Evolutionary conservation across 768 basidiomycete genomes (phyloP).

Genomic region (Mycena maculata): DNA sequence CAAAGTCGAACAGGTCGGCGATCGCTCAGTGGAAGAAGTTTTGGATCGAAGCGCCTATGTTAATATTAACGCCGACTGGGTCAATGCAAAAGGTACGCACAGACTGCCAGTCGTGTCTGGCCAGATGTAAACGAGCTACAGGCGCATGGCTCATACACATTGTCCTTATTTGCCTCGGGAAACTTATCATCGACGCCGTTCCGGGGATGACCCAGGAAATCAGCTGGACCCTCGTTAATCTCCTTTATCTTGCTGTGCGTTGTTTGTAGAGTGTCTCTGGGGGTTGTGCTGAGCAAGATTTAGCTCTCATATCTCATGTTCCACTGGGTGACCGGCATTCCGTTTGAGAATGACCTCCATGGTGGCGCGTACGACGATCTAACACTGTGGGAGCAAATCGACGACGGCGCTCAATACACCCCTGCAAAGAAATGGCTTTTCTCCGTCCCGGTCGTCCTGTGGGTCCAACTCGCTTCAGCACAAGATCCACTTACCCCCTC

Average conservation of each 20-base stretch:
- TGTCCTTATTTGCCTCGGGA: conserved; percentile 89
- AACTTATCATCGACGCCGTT: conserved; percentile 92
- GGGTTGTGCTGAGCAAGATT: conserved; percentile 4
- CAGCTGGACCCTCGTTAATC: conserved; percentile 95
- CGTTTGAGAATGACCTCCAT: conserved; percentile 88
- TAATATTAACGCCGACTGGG: conserved; percentile 93
- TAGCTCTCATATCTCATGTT: conserved; percentile 99
- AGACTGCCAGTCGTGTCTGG: conserved; percentile 8
- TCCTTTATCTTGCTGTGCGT: conserved; percentile 90
- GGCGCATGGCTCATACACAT: conserved; percentile 99
- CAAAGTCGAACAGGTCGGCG: conserved; percentile 87
- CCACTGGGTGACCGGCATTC: conserved; percentile 97
- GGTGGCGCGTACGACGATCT: conserved; percentile 97
- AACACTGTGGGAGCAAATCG: conserved; percentile 99
- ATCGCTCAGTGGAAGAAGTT: conserved; percentile 75
- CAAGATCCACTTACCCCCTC: conserved; percentile 13
- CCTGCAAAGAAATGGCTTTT: conserved; percentile 98
- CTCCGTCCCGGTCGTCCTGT: conserved; percentile 90
- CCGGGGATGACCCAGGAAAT: conserved; percentile 95
- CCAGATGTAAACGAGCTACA: conserved; percentile 44
- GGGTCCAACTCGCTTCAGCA: conserved; percentile 46
- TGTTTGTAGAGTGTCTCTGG: background rate
- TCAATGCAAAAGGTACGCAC: conserved; percentile 87
- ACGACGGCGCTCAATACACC: conserved; percentile 98
- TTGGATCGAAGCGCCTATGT: conserved; percentile 84